phyloP scores from a whole-genome alignment of 140 eudicot species.

The Senecio squalidus region DNA sequence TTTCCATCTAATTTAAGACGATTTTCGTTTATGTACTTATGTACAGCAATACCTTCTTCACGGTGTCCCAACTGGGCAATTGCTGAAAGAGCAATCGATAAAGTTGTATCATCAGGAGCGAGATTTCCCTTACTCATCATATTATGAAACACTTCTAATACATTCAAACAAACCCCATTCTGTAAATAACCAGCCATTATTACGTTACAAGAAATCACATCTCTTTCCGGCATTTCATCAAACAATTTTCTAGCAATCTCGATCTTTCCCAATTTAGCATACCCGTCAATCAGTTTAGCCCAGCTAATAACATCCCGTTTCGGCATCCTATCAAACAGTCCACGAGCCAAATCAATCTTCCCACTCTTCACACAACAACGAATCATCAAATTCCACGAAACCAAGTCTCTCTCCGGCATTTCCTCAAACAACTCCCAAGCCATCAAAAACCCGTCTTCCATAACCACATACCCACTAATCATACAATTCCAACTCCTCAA shows the following conservation, averaged over 20 bases:
- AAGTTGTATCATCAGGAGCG: slow-evolving; percentile 51
- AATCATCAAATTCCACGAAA: slow-evolving; percentile 80
- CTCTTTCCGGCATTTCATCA: slow-evolving; percentile 58
- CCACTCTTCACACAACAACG: slow-evolving; percentile 52
- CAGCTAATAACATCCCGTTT: slow-evolving; percentile 56
- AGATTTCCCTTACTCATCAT: slow-evolving; percentile 26
- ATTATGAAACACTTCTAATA: slow-evolving; percentile 42
- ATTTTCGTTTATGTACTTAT: slow-evolving; percentile 33
- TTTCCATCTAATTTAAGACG: slow-evolving; percentile 38
- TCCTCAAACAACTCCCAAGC: slow-evolving; percentile 58
- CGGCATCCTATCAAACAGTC: slow-evolving; percentile 57
- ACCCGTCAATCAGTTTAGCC: slow-evolving; percentile 72
- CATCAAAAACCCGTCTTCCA: slow-evolving; percentile 35
- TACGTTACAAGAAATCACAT: slow-evolving; percentile 62
- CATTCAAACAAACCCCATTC: slow-evolving; percentile 42
- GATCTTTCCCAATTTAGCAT: slow-evolving; percentile 49
- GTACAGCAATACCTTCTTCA: slow-evolving; percentile 52
- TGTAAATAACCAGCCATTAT: slow-evolving; percentile 75
- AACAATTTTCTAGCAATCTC: slow-evolving; percentile 55
- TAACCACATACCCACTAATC: slow-evolving; percentile 49
- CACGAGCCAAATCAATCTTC: slow-evolving; percentile 40
- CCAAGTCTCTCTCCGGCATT: slow-evolving; percentile 69
- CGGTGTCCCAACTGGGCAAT: slow-evolving; percentile 45
- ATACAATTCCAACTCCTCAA: slow-evolving; percentile 74
- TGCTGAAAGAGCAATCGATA: slow-evolving; percentile 64